These are phyloP conservation scores for Chlamydomonas incerta DNA, from an alignment of 139 green algal species.

Conservation along the genomic window DNA sequence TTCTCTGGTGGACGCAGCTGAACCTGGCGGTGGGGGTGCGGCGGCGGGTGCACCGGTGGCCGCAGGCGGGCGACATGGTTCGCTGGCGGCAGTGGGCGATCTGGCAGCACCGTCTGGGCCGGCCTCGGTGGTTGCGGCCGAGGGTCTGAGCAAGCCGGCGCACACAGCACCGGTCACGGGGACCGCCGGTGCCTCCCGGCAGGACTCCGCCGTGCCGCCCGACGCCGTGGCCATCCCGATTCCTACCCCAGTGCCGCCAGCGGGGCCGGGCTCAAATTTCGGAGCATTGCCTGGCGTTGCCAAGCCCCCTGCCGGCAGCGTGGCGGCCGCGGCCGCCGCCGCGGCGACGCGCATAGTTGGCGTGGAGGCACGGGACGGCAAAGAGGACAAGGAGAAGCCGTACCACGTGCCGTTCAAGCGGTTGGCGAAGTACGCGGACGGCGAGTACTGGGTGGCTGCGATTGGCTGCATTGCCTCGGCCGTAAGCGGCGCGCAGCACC, in stretches of 20 bases:
- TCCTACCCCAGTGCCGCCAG: not conserved
- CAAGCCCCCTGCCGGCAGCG: not conserved
- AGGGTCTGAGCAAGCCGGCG: too few relatives aligned
- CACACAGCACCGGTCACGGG: too few relatives aligned
- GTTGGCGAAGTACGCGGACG: constrained; percentile 65
- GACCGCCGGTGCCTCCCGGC: too few relatives aligned
- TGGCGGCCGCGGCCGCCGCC: not conserved
- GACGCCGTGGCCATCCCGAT: too few relatives aligned
- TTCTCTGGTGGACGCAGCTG: too few relatives aligned
- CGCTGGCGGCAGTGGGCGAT: too few relatives aligned
- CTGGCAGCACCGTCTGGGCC: not conserved
- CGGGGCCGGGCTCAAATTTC: too few relatives aligned
- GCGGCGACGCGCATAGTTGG: not conserved
- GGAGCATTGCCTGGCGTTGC: not conserved
- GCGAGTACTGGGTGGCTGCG: constrained; percentile 60
- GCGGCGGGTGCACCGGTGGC: too few relatives aligned
- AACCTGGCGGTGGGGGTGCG: too few relatives aligned
- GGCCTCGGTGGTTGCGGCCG: too few relatives aligned
- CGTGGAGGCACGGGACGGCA: not conserved
- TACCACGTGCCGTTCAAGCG: constrained; percentile 62
- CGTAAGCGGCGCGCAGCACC: constrained; percentile 71
- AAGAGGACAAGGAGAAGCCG: constrained; percentile 13
- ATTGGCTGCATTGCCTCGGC: constrained; percentile 58
- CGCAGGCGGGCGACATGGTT: not conserved
- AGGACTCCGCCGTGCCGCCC: too few relatives aligned